Evolutionary conservation across 805 yeast genomes (phyloP).

Genomic region (Lachancea fermentati): DNA sequence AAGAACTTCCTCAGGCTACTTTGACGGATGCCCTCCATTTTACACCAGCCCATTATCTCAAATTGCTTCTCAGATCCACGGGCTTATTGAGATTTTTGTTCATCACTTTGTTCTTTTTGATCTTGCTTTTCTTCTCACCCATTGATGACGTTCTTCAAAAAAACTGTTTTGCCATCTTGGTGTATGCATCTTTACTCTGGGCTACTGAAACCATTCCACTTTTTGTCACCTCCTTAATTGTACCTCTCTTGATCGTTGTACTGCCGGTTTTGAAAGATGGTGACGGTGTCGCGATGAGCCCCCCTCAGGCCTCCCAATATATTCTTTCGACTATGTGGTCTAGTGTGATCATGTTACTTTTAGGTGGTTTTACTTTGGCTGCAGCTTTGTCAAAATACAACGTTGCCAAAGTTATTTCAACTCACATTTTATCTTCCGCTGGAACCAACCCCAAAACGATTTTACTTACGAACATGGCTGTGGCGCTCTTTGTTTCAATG

Average conservation of each 20-base stretch:
- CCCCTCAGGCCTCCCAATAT: slow-evolving; percentile 59
- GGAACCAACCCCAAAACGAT: slow-evolving; percentile 82
- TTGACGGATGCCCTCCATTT: slow-evolving; percentile 15
- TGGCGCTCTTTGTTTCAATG: slow-evolving; percentile 82
- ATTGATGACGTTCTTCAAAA: slow-evolving; percentile 58
- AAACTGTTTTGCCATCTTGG: slow-evolving; percentile 78
- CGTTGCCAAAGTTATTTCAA: slow-evolving; percentile 79
- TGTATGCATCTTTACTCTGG: slow-evolving; percentile 84
- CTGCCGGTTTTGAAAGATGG: slow-evolving; percentile 61
- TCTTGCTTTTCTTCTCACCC: slow-evolving; percentile 45
- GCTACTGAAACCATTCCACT: slow-evolving; percentile 92
- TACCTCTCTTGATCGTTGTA: slow-evolving; percentile 76
- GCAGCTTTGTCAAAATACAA: slow-evolving; percentile 90
- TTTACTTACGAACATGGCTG: slow-evolving; percentile 74
- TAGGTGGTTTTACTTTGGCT: slow-evolving; percentile 94
- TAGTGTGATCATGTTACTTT: slow-evolving; percentile 78
- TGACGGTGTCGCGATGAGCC: slow-evolving; percentile 46
- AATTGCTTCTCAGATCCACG: slow-evolving; percentile 28
- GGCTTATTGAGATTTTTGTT: slow-evolving; percentile 38
- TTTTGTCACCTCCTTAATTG: slow-evolving; percentile 77
- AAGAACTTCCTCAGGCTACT: slow-evolving; percentile 13
- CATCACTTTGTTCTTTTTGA: slow-evolving; percentile 45
- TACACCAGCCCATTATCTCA: slow-evolving; percentile 13
- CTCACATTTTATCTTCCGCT: slow-evolving; percentile 72
- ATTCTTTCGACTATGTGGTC: slow-evolving; percentile 92